Evolutionary conservation across 1,139 yeast species (phyloP).

Genomic region (Casaregolazyma suthepensis): DNA sequence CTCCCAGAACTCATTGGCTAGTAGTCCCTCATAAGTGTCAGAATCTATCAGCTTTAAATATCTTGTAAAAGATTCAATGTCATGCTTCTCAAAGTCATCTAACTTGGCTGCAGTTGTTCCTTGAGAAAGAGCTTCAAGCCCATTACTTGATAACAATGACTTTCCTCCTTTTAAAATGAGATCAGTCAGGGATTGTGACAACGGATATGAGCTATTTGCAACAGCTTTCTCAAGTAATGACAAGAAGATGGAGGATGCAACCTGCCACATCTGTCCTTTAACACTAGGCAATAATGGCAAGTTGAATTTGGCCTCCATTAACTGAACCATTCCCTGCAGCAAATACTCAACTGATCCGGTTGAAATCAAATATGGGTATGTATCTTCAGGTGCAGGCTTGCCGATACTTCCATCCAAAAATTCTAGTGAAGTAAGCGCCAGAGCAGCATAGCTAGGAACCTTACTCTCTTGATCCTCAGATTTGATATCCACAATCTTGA

Average conservation of each 20-base stretch:
- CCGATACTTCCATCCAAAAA: constrained; percentile 38
- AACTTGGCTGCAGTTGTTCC: not conserved
- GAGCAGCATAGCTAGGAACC: constrained; percentile 62
- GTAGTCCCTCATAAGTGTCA: constrained; percentile 8
- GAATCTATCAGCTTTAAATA: constrained; percentile 43
- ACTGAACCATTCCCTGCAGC: constrained; percentile 15
- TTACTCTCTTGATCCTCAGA: constrained; percentile 30
- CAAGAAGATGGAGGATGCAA: constrained; percentile 25
- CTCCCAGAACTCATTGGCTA: constrained; percentile 32
- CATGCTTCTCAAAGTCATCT: constrained; percentile 41
- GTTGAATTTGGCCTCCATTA: constrained; percentile 22
- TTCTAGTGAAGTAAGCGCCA: constrained; percentile 48
- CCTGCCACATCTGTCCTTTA: constrained; percentile 29
- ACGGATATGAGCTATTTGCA: not conserved
- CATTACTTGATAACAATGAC: constrained; percentile 33
- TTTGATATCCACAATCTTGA: constrained; percentile 25
- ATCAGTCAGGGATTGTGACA: constrained; percentile 32
- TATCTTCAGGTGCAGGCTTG: constrained; percentile 5
- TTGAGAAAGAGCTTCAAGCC: constrained; percentile 8
- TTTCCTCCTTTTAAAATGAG: constrained; percentile 40
- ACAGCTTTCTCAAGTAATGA: constrained; percentile 17
- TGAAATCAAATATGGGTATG: constrained; percentile 29
- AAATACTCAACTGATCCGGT: constrained; percentile 43
- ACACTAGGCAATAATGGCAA: constrained; percentile 17
- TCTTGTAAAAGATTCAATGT: constrained; percentile 41